Conservation (phyloP, 495 filamentous ascomycete species). For the Podospora appendiculata region DNA sequence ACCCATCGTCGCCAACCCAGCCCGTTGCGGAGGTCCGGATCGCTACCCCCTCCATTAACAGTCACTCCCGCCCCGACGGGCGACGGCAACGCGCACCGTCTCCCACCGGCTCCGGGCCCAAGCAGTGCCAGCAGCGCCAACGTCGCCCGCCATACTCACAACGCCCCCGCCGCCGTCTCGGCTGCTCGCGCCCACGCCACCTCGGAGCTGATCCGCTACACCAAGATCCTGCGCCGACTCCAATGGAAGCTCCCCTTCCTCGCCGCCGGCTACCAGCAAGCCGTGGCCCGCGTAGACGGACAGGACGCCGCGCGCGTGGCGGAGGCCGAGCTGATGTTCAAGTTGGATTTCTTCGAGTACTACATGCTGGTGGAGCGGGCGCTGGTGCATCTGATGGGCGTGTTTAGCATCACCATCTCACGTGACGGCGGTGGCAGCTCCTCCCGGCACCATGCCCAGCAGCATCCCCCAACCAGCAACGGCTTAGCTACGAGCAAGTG, state of each 20-base stretch:
- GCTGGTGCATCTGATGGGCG: conserved; percentile 50
- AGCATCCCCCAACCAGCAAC: background rate
- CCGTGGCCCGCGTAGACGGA: conserved; percentile 22
- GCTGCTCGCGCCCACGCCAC: conserved; percentile 15
- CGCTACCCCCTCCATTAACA: conserved; percentile 1
- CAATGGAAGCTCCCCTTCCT: conserved; percentile 56
- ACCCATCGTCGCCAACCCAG: background rate
- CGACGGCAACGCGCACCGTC: background rate
- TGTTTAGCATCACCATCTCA: conserved; percentile 45
- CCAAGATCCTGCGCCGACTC: conserved; percentile 48
- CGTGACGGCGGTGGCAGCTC: conserved; percentile 5
- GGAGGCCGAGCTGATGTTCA: conserved; percentile 57
- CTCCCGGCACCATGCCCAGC: background rate
- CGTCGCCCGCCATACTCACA: background rate
- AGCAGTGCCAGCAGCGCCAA: no score
- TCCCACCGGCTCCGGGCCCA: no score
- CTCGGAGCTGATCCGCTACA: conserved; percentile 44
- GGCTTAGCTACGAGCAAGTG: background rate
- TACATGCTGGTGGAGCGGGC: conserved; percentile 60
- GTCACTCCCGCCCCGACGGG: background rate
- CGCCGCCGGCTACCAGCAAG: conserved; percentile 42
- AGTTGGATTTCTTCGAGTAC: conserved; percentile 64
- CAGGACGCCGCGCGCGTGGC: conserved; percentile 9
- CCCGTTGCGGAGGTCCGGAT: background rate
- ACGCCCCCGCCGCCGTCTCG: background rate